A percentile compares a stretch with the other conserved stretches of the same genome.
Conservation (phyloP, 202 grass and related monocot species). For the Zizania palustris region DNA sequence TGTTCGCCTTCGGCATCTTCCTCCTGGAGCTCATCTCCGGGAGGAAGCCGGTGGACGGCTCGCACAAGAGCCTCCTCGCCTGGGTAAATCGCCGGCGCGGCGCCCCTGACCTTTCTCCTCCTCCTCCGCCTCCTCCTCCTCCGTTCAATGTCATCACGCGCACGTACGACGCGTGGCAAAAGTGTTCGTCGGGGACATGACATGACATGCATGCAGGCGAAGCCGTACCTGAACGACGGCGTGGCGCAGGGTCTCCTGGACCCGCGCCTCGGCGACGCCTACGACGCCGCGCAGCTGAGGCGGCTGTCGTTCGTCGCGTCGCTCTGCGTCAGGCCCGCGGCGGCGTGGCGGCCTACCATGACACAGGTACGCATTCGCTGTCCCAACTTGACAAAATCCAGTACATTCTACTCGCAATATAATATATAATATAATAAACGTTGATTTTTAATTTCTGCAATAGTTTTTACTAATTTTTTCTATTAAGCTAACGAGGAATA, state of each 20-base stretch:
- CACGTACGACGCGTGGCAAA: neutral
- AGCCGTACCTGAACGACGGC: conserved; percentile 82
- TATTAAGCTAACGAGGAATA: no score
- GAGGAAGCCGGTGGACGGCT: conserved; percentile 90
- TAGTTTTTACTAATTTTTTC: no score
- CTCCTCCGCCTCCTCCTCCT: no score
- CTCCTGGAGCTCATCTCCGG: conserved; percentile 95
- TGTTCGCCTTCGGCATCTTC: conserved; percentile 95
- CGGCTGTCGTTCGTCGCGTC: conserved; percentile 85
- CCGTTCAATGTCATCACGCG: no score
- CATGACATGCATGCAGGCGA: conserved; percentile 53
- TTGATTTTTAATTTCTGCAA: no score
- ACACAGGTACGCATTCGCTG: conserved; percentile 63
- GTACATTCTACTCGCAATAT: no score
- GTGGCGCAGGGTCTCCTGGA: conserved; percentile 73
- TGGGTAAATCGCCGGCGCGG: conserved; percentile 52
- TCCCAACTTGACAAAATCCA: neutral
- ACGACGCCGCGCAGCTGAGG: conserved; percentile 71
- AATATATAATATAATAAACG: no score
- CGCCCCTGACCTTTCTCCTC: neutral
- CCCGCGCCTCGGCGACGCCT: conserved; percentile 69
- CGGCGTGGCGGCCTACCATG: conserved; percentile 85
- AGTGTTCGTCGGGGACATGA: neutral
- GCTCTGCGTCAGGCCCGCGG: conserved; percentile 70
- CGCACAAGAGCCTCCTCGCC: conserved; percentile 81